Conservation (phyloP, 768 basidiomycete genomes). For the Pisolithus marmoratus region DNA sequence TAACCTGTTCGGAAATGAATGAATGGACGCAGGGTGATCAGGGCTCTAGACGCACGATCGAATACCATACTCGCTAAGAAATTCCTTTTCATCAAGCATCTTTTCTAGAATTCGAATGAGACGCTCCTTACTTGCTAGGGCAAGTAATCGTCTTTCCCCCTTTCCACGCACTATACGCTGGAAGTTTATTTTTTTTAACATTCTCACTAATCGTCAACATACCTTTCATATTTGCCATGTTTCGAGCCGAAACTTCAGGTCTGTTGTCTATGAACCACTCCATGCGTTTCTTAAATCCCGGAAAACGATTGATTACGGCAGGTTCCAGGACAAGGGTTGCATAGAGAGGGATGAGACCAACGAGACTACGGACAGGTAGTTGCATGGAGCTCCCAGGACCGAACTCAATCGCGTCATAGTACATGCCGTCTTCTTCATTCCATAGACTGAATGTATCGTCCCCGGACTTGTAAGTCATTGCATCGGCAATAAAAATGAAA, state of each 20-base stretch:
- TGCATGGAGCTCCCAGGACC: constrained; percentile 79
- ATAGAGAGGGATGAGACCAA: constrained; percentile 96
- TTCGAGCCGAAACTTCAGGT: constrained; percentile 79
- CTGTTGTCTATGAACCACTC: constrained; percentile 98
- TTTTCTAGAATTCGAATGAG: constrained; percentile 84
- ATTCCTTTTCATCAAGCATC: constrained; percentile 97
- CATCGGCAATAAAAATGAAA: constrained; percentile 97
- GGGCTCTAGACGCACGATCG: constrained; percentile 65
- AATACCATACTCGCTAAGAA: constrained; percentile 92
- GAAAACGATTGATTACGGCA: constrained; percentile 80
- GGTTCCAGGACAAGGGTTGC: constrained; percentile 94
- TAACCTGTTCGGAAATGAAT: constrained; percentile 41
- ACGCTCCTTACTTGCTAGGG: constrained; percentile 88
- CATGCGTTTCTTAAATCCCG: constrained; percentile 97
- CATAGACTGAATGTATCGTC: constrained; percentile 79
- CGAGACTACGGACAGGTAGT: constrained; percentile 88
- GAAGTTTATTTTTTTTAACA: not conserved
- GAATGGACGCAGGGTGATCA: constrained; percentile 5
- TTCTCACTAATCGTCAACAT: constrained; percentile 4
- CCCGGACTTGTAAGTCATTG: constrained; percentile 90
- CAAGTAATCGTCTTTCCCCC: constrained; percentile 83
- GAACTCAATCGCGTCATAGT: constrained; percentile 95
- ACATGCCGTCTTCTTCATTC: constrained; percentile 97
- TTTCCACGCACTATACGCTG: constrained; percentile 51
- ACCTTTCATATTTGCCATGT: constrained; percentile 97